phyloP scores from a whole-genome alignment of 306 rosid species.

The Pueraria montana region DNA sequence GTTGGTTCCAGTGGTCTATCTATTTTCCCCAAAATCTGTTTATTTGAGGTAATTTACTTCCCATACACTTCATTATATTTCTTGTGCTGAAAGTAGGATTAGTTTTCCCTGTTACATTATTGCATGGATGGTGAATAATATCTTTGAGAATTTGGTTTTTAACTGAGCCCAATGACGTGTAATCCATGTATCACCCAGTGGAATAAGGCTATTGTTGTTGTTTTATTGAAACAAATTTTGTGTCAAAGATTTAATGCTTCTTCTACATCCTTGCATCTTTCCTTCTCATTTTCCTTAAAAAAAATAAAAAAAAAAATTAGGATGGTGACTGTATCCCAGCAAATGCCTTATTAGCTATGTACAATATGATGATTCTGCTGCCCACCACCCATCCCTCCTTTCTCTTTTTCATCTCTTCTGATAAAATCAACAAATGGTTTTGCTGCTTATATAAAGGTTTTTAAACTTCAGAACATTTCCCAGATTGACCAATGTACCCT shows the following conservation, averaged over 20 bases:
- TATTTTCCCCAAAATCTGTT: background rate
- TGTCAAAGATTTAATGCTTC: background rate
- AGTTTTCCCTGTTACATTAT: too few relatives aligned
- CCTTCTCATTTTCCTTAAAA: background rate
- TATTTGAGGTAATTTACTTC: too few relatives aligned
- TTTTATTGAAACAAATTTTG: background rate
- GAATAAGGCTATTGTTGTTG: background rate
- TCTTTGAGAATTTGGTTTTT: too few relatives aligned
- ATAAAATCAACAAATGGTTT: constrained; percentile 15
- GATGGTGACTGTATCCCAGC: constrained; percentile 8
- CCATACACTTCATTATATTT: background rate
- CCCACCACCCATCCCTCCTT: background rate
- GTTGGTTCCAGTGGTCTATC: constrained; percentile 2
- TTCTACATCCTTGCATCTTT: constrained; percentile 32
- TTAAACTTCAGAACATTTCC: background rate
- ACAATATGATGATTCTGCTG: background rate
- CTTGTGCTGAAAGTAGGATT: constrained; percentile 5
- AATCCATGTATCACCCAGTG: background rate
- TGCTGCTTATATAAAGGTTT: constrained; percentile 9
- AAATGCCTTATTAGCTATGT: constrained; percentile 33
- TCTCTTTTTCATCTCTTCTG: background rate
- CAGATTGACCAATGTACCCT: background rate
- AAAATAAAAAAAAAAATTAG: too few relatives aligned
- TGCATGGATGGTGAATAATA: too few relatives aligned
- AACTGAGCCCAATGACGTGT: too few relatives aligned